A percentile compares a stretch with the other conserved stretches of the same genome.
These are phyloP conservation scores for Letharia columbiana DNA, from an alignment of 495 filamentous ascomycete species.

Conservation along the genomic window DNA sequence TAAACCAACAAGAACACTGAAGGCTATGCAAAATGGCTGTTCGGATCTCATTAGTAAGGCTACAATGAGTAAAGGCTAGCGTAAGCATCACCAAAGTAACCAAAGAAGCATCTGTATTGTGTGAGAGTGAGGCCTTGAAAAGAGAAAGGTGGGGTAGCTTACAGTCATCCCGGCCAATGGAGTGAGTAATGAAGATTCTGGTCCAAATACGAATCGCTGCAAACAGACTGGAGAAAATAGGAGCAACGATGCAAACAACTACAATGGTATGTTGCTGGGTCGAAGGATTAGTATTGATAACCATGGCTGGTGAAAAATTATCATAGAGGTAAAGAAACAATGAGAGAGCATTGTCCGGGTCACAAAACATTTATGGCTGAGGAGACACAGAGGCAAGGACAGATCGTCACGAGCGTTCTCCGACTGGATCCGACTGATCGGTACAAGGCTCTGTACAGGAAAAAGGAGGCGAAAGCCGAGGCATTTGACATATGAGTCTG, in stretches of 20 bases:
- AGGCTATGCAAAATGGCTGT: slow-evolving; percentile 21
- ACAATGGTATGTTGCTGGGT: slow-evolving; percentile 16
- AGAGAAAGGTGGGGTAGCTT: neutral
- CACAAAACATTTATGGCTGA: too few species aligned
- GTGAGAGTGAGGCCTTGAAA: slow-evolving; percentile 2
- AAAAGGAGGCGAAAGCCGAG: too few species aligned
- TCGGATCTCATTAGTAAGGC: neutral
- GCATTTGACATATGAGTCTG: too few species aligned
- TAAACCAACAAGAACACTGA: slow-evolving; percentile 25
- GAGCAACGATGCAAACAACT: slow-evolving; percentile 16
- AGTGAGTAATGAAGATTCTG: slow-evolving; percentile 19
- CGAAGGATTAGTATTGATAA: neutral
- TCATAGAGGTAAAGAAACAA: too few species aligned
- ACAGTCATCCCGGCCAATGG: slow-evolving; percentile 26
- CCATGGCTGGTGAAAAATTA: neutral
- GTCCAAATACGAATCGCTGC: slow-evolving; percentile 22
- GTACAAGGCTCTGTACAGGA: too few species aligned
- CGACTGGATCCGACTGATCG: too few species aligned
- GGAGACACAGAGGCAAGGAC: too few species aligned
- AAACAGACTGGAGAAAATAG: slow-evolving; percentile 20
- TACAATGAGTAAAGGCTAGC: neutral
- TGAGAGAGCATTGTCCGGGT: too few species aligned
- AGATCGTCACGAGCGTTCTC: too few species aligned
- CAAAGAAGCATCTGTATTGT: slow-evolving; percentile 18
- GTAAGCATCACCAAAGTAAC: slow-evolving; percentile 11